Percentiles rank a stretch among this genome's conserved stretches.
Conservation (phyloP, 1,139 yeast genomes). For the Suhomyces bribrorum region DNA sequence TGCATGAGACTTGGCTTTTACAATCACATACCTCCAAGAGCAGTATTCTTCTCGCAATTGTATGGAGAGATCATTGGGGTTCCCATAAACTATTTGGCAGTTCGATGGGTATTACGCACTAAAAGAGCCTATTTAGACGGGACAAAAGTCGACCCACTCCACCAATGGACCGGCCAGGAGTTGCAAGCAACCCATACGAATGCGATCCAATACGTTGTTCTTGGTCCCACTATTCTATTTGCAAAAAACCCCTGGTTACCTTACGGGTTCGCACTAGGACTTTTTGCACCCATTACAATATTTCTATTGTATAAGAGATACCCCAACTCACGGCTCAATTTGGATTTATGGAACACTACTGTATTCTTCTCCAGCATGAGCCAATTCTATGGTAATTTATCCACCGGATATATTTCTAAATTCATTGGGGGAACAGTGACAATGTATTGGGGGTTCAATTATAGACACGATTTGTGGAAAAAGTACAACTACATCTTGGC, state of each 20-base stretch:
- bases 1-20: constrained; percentile 52
- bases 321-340: constrained; percentile 25
- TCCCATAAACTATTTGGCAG: constrained; percentile 49
- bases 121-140: constrained; percentile 45
- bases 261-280: constrained; percentile 45
- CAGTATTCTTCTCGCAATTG: constrained; percentile 49
- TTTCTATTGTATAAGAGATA: constrained; percentile 30
- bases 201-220: constrained; percentile 51
- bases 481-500: constrained; percentile 49
- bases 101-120: constrained; percentile 45
- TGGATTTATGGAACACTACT: constrained; percentile 48
- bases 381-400: constrained; percentile 48
- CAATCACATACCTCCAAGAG: constrained; percentile 48
- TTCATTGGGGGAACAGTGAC: constrained; percentile 49
- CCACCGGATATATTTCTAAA: constrained; percentile 51
- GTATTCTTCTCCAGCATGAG: constrained; percentile 52
- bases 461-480: constrained; percentile 40
- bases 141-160: constrained; percentile 40
- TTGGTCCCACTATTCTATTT: constrained; percentile 49
- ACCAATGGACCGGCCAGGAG: constrained; percentile 55
- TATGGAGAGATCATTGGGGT: constrained; percentile 54
- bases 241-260: constrained; percentile 43
- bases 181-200: constrained; percentile 45
- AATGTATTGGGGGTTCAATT: constrained; percentile 45
- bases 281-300: constrained; percentile 36